A percentile compares a stretch with the other conserved stretches of the same genome.
Evolutionary conservation across 305 asterid species (phyloP).

Genomic region (Salvia sclarea): DNA sequence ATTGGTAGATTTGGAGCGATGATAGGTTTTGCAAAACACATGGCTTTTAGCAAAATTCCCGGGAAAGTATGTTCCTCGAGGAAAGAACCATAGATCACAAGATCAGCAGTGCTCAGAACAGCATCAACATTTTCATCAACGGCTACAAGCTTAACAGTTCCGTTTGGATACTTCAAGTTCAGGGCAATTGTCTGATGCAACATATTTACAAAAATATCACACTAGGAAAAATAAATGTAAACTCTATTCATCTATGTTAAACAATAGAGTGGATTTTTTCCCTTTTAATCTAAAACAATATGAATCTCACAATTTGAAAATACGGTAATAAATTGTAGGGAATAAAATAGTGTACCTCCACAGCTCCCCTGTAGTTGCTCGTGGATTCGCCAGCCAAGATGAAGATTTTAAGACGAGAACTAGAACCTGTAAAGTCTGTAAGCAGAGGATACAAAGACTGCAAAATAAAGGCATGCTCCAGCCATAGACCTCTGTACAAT

Average conservation of each 20-base stretch:
- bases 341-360: conserved; percentile 56
- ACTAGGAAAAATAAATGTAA: not conserved
- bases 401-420: conserved; percentile 57
- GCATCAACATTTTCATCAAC: conserved; percentile 46
- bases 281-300: no score
- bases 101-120: conserved; percentile 54
- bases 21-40: conserved; percentile 78
- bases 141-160: conserved; percentile 57
- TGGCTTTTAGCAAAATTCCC: conserved; percentile 63
- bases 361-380: conserved; percentile 59
- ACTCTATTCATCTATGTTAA: not conserved
- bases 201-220: conserved; percentile 21
- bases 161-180: conserved; percentile 68
- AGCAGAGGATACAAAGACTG: conserved; percentile 62
- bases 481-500: conserved; percentile 77
- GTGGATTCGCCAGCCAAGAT: conserved; percentile 57
- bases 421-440: conserved; percentile 42
- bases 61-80: conserved; percentile 76
- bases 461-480: conserved; percentile 83
- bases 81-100: conserved; percentile 84
- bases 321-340: not conserved
- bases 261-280: no score
- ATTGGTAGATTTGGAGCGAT: conserved; percentile 71
- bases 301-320: no score
- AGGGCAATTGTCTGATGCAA: conserved; percentile 58